These are phyloP conservation scores for Pinus albicaulis DNA, from an alignment of 75 land plant species.

Conservation along the genomic window DNA sequence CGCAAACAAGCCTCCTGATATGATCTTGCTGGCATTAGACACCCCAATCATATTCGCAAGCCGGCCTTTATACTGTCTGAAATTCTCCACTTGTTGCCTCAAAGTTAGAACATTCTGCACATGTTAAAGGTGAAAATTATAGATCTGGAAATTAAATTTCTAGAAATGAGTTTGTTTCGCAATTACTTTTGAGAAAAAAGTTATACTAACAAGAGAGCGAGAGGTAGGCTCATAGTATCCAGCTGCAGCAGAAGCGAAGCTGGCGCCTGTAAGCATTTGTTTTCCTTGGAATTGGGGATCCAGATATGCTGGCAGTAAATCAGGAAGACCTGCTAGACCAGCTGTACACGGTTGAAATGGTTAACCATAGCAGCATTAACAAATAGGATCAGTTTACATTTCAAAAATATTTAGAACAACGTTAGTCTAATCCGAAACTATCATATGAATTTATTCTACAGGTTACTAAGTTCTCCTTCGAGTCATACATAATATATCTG, in stretches of 20 bases:
- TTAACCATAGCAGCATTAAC: too few relatives aligned
- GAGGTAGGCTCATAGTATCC: background rate
- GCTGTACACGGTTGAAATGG: too few relatives aligned
- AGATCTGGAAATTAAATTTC: too few relatives aligned
- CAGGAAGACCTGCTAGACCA: background rate
- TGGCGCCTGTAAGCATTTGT: background rate
- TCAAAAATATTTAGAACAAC: too few relatives aligned
- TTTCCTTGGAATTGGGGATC: conserved; percentile 4
- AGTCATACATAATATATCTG: too few relatives aligned
- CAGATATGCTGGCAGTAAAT: background rate
- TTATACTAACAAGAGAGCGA: too few relatives aligned
- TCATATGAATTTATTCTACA: too few relatives aligned
- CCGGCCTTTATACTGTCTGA: conserved; percentile 47
- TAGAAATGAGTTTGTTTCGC: too few relatives aligned
- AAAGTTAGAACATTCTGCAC: conserved; percentile 32
- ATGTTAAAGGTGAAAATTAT: background rate
- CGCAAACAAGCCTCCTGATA: conserved; percentile 45
- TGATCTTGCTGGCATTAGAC: conserved; percentile 26
- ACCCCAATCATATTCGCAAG: conserved; percentile 37
- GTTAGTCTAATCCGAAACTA: too few relatives aligned
- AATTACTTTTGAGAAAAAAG: too few relatives aligned
- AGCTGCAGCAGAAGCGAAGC: conserved; percentile 6
- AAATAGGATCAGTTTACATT: too few relatives aligned
- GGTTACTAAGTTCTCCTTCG: too few relatives aligned
- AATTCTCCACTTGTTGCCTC: conserved; percentile 49